Evolutionary conservation across 805 yeast species (phyloP), one percentile per base, ranked within the genome.

Genomic region (Wickerhamomyces ciferrii): DNA sequence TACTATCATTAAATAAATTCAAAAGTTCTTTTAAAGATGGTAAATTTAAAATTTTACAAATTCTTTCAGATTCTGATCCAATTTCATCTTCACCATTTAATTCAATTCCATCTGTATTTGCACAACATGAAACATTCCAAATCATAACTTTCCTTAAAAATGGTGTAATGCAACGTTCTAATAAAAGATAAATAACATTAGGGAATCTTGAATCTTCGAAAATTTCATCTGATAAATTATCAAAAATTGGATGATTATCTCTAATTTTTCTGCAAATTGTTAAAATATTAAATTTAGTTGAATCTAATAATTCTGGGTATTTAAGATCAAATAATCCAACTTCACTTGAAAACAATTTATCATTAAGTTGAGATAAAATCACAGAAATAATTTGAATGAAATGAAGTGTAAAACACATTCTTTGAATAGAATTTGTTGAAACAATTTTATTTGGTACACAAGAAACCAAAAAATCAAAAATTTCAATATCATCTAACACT

Each of bases 121-220:
- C 82, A 61, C 81, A 78, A 36, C 68, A 62, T 23, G 79, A 76
- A 57, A 64, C 71, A 0, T 81, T 69, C 53, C 76, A 79, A 7
- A 87, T 75, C 7, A 84, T 75, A 15, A 79, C 68, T 53, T 79
- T 75, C 51, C 95, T 70, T 45, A 87, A 67, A 52, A 83, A 87
- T 19, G 90, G 88, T 0, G 84, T 76, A 9, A 74, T 60, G 1
- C 81, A 62, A 54, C 78, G 80, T n/a, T 74, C 59, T 19, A 83
- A 41, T 77, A 84, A 70, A 0, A 83, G 68, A 54, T 71, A 79
- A 3, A 83, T 50, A 2, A 76, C 67, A 27, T 59, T 45, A 0
- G 79, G 70, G 47, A 72, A 66, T 11, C 42, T 49, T 3, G 32
- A 43, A 19, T 52, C 55, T 53, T 47, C 60, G 47, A 53, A 48